Conservation (phyloP, 2,329 filamentous ascomycete species). For the Hypoxylon sp. region DNA sequence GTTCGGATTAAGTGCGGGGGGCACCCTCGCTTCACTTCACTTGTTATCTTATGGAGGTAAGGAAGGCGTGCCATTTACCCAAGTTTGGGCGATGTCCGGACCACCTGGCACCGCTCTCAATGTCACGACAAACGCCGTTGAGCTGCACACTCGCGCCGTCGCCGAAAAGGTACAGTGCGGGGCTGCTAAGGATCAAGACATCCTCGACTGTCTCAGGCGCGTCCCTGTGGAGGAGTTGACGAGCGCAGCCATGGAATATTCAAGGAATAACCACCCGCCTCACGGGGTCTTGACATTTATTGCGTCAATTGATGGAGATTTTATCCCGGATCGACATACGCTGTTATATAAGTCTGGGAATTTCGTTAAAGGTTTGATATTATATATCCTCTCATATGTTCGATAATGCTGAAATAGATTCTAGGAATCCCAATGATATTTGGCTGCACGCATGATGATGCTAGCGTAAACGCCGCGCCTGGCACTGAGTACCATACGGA, state of each 20-base stretch:
- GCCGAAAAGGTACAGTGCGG: constrained; percentile 8
- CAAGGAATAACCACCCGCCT: constrained; percentile 50
- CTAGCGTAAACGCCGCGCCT: constrained; percentile 47
- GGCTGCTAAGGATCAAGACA: background rate
- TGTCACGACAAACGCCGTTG: constrained; percentile 51
- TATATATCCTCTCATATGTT: background rate
- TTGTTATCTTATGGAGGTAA: constrained; percentile 51
- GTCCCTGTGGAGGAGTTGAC: constrained; percentile 46
- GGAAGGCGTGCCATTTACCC: constrained; percentile 54
- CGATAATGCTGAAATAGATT: background rate
- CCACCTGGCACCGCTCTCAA: constrained; percentile 56
- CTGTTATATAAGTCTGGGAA: constrained; percentile 45
- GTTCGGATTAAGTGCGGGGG: constrained; percentile 47
- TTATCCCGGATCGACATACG: constrained; percentile 50
- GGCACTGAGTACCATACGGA: constrained; percentile 45
- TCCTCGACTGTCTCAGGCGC: background rate
- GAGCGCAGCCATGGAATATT: constrained; percentile 49
- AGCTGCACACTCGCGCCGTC: constrained; percentile 50
- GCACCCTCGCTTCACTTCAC: constrained; percentile 49
- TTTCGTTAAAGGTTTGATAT: background rate
- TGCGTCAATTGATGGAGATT: constrained; percentile 51
- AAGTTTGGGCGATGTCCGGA: constrained; percentile 55
- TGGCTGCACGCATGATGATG: constrained; percentile 53
- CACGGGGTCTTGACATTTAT: constrained; percentile 52
- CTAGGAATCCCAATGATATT: constrained; percentile 48